These are phyloP conservation scores for Cladosporium cucumerinum DNA, from an alignment of 2,329 filamentous ascomycete species.

Conservation along the genomic window DNA sequence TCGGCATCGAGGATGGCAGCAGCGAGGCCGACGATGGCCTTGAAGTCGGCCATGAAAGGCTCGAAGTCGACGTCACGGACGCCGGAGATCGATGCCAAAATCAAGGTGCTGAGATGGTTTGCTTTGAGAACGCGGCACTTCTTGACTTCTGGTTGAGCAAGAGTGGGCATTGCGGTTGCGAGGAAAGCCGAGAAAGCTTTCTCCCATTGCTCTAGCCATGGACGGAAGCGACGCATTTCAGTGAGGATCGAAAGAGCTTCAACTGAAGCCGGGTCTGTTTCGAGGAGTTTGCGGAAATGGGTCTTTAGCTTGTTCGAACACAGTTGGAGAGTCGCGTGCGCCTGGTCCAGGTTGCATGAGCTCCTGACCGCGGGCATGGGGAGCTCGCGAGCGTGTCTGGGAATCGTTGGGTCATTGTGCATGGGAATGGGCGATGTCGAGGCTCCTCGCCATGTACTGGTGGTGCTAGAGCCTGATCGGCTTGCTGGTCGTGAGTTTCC, in stretches of 20 bases:
- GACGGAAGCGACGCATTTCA: conserved; percentile 21
- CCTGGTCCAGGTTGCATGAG: conserved; percentile 28
- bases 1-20: conserved; percentile 15
- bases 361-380: conserved; percentile 32
- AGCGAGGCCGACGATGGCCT: conserved; percentile 16
- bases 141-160: conserved; percentile 29
- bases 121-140: conserved; percentile 32
- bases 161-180: conserved; percentile 26
- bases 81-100: conserved; percentile 27
- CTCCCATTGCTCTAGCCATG: conserved; percentile 35
- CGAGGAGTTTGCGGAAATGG: conserved; percentile 18
- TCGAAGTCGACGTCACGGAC: conserved; percentile 14
- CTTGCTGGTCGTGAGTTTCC: conserved; percentile 11
- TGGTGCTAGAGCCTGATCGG: conserved; percentile 11
- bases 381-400: conserved; percentile 24
- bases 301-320: conserved; percentile 28
- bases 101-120: conserved; percentile 32
- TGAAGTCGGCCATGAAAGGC: conserved; percentile 12
- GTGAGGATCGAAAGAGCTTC: conserved; percentile 18
- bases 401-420: conserved; percentile 11
- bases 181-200: conserved; percentile 31
- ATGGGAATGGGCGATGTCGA: neutral
- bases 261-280: conserved; percentile 20
- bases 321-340: conserved; percentile 33
- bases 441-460: conserved; percentile 7